phyloP scores from a whole-genome alignment of 1,284 basidiomycete species.

The Naganishia cerealis region DNA sequence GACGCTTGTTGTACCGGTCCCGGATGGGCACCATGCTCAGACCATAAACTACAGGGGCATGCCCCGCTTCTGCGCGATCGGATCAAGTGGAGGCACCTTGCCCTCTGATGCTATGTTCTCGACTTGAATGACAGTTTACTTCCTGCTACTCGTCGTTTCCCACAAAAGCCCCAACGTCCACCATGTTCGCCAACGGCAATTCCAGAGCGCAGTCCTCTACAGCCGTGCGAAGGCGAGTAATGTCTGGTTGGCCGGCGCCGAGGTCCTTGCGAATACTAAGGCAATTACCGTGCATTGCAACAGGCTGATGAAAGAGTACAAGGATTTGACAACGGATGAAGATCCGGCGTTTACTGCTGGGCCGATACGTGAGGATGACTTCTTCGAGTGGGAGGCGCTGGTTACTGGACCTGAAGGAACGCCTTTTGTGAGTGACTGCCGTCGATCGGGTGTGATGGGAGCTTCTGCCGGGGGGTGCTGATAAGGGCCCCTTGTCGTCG shows the following conservation, averaged over 20 bases:
- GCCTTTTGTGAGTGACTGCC: slow-evolving; percentile 72
- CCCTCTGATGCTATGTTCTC: not conserved
- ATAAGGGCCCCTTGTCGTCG: not conserved
- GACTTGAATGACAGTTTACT: not conserved
- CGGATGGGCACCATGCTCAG: too few species aligned
- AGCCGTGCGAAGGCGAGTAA: slow-evolving; percentile 46
- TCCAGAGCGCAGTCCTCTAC: slow-evolving; percentile 50
- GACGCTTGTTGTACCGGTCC: too few species aligned
- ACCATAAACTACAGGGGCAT: too few species aligned
- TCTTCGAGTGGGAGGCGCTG: slow-evolving; percentile 97
- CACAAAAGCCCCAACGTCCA: not conserved
- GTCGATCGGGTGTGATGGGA: not conserved
- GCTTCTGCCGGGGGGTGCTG: not conserved
- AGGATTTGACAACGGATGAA: slow-evolving; percentile 70
- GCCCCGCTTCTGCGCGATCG: too few species aligned
- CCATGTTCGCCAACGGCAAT: slow-evolving; percentile 46
- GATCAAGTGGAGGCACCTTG: too few species aligned
- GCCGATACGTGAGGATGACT: slow-evolving; percentile 84
- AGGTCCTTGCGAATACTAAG: not conserved
- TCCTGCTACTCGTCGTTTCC: not conserved
- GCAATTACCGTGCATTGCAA: not conserved
- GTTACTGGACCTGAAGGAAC: slow-evolving; percentile 96
- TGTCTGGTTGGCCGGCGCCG: not conserved
- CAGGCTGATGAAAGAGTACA: slow-evolving; percentile 88
- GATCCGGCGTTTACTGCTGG: slow-evolving; percentile 93